phyloP scores from a whole-genome alignment of 306 rosid genomes.

The Styphnolobium japonicum region DNA sequence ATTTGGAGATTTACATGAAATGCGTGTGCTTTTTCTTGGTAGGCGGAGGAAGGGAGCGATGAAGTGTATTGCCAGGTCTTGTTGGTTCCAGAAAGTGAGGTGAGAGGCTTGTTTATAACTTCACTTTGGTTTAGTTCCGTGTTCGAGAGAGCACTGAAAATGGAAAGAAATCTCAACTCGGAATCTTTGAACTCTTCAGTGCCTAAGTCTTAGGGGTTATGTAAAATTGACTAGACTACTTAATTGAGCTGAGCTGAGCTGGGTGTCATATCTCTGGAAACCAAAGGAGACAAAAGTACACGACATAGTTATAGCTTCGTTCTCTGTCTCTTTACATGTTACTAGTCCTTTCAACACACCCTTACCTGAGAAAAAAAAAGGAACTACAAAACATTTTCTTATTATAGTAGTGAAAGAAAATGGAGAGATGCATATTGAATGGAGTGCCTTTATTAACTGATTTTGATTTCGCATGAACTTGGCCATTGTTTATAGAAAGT shows the following conservation, averaged over 20 bases:
- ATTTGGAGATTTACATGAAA: background rate
- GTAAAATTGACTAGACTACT: background rate
- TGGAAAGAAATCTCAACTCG: background rate
- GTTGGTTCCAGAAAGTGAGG: conserved; percentile 82
- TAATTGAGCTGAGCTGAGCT: background rate
- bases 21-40: conserved; percentile 17
- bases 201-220: background rate
- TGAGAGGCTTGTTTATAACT: conserved; percentile 35
- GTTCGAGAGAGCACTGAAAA: conserved; percentile 11
- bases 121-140: background rate
- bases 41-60: conserved; percentile 88
- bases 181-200: conserved; percentile 18
- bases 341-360: background rate
- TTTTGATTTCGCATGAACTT: conserved; percentile 18
- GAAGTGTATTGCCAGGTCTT: conserved; percentile 82
- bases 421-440: background rate
- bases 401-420: background rate
- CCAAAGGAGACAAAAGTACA: background rate
- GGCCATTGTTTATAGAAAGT: conserved; percentile 36
- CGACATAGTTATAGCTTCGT: background rate
- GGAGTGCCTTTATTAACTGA: background rate
- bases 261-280: background rate
- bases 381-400: background rate
- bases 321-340: background rate
- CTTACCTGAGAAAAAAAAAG: background rate